Evolutionary conservation across 805 yeast genomes (phyloP).

Genomic region (Wickerhamomyces alni): DNA sequence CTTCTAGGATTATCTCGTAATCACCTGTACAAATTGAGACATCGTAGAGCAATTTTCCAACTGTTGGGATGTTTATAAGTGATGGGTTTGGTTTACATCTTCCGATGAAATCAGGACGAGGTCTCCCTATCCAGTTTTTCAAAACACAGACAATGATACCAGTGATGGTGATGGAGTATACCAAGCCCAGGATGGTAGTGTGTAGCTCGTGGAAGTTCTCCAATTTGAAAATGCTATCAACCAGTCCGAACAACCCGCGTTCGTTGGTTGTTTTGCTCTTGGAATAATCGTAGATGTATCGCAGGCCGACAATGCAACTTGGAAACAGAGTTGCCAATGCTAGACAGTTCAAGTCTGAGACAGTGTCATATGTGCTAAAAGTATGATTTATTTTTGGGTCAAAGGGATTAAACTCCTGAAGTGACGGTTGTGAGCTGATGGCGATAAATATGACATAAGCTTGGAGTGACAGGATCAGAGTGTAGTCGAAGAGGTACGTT

Average conservation of each 20-base stretch:
- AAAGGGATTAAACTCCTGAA: conserved; percentile 6
- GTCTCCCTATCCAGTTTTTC: conserved; percentile 80
- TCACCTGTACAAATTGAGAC: conserved; percentile 54
- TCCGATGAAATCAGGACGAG: conserved; percentile 84
- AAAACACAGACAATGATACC: conserved; percentile 30
- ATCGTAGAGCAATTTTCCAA: conserved; percentile 12
- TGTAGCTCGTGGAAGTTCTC: conserved; percentile 11
- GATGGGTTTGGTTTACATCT: conserved; percentile 66
- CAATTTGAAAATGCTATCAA: background rate
- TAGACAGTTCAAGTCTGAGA: conserved; percentile 3
- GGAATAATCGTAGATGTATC: background rate
- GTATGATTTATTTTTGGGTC: conserved; percentile 8
- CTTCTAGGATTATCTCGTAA: conserved; percentile 44
- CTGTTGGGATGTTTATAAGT: conserved; percentile 10
- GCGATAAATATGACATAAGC: conserved; percentile 3
- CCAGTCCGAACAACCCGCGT: background rate
- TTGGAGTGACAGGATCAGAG: conserved; percentile 1
- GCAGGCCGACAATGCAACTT: background rate
- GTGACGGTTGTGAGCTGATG: conserved; percentile 2
- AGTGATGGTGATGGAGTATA: conserved; percentile 9
- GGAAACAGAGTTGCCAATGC: conserved; percentile 2
- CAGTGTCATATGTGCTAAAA: conserved; percentile 1
- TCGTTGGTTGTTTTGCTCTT: background rate
- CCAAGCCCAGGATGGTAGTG: conserved; percentile 8
- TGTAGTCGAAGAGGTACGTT: conserved; percentile 1